Evolutionary conservation across 805 yeast species (phyloP), one percentile per base, ranked within the genome.

Genomic region (Spathaspora sp.): DNA sequence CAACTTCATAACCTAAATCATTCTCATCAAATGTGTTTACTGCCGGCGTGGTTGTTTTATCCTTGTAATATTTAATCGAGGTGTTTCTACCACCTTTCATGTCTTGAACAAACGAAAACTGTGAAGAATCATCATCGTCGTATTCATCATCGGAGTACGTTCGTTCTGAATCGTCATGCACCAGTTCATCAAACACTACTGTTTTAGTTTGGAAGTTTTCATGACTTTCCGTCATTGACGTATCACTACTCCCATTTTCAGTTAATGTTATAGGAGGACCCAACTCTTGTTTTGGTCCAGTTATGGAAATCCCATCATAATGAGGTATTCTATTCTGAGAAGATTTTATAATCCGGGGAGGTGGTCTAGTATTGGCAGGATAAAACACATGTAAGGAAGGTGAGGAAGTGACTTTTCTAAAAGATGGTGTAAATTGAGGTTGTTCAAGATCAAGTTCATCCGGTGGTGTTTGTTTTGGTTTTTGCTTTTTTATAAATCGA

Each of bases 1-100:
- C 73, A 17, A 59, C 58, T 49, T 67, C 75, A 49, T 63, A 65
- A 1, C 64, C 67, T 42, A 66, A 54, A 43, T 70, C 73, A 16
- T 63, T 58, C 39, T 68, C 62, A 46, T 57, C 60, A 48, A 66
- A 67, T 11, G 60, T 62, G 42, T 63, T 66, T 53, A 45, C 49
- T 28, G 49, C 53, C 1, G 47, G 29, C 11, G 28, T 42, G n/a
- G 49, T 45, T 10, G 42, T n/a, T 40, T 57, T 63, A 12, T 70
- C 66, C 51, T 74, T 74, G 51, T 74, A 74, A 53, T 74, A 74
- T 56, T 74, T 74, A 11, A 74, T 72, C 0, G 77, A 72, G 0
- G 77, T 73, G 51, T 74, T 74, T 50, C 78, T 59, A 10, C 79
- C 79, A 2, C 76, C 76, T 8, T 53, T 60, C 53, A 64, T 62